phyloP scores from a whole-genome alignment of 2,329 filamentous ascomycete genomes.

The Neodidymelliopsis sp. region DNA sequence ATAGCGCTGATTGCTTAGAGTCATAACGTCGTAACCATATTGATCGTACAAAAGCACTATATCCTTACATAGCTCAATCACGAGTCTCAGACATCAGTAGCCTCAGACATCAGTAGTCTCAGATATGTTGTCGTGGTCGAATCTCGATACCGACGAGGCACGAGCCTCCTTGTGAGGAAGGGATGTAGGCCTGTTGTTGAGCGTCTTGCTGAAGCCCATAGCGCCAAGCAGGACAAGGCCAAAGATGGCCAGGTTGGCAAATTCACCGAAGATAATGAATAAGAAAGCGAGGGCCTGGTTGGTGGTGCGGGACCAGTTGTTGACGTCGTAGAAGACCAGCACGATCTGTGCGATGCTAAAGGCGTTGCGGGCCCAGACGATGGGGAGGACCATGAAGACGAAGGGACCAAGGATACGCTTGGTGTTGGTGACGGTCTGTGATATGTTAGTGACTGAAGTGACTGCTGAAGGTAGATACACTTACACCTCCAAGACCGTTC shows the following conservation, averaged over 20 bases:
- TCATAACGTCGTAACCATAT: too few relatives aligned
- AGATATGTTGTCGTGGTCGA: constrained; percentile 8
- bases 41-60: too few relatives aligned
- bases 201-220: constrained; percentile 26
- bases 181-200: neutral
- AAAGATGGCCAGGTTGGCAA: constrained; percentile 22
- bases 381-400: constrained; percentile 21
- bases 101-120: constrained; percentile 6
- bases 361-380: constrained; percentile 26
- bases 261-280: constrained; percentile 31
- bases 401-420: constrained; percentile 20
- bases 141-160: constrained; percentile 10
- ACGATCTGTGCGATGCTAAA: constrained; percentile 28
- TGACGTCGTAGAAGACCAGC: constrained; percentile 22
- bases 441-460: neutral
- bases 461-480: neutral
- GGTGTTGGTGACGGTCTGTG: constrained; percentile 5
- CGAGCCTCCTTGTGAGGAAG: constrained; percentile 11
- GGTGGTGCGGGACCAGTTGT: constrained; percentile 25
- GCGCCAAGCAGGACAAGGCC: constrained; percentile 20
- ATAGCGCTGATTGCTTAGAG: too few relatives aligned
- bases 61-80: too few relatives aligned
- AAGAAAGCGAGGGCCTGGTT: constrained; percentile 28
- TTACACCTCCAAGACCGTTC: constrained; percentile 22
- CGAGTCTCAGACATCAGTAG: neutral